These are phyloP conservation scores for Hortaea sp. DNA, from an alignment of 2,329 filamentous ascomycete species.

Conservation along the genomic window DNA sequence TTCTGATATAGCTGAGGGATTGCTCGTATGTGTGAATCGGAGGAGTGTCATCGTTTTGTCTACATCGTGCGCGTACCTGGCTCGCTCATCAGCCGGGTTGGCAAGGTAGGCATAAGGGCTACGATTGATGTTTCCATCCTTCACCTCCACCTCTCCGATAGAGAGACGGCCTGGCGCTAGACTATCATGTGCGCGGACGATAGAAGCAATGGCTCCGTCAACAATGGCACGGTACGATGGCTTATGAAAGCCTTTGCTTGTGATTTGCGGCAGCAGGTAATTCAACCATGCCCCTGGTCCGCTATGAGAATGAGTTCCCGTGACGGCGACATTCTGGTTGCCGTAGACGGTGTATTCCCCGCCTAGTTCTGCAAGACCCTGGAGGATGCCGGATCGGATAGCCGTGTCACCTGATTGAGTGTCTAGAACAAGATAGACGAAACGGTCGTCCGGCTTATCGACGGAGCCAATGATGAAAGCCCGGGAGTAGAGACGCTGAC, in stretches of 20 bases:
- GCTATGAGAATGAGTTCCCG: constrained; percentile 86
- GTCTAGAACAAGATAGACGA: constrained; percentile 82
- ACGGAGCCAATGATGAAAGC: constrained; percentile 76
- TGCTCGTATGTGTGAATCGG: constrained; percentile 55
- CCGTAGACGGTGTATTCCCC: constrained; percentile 64
- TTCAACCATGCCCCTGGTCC: constrained; percentile 91
- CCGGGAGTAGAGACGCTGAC: constrained; percentile 79
- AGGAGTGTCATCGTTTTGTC: constrained; percentile 76
- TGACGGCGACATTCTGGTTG: constrained; percentile 75
- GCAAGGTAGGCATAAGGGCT: constrained; percentile 80
- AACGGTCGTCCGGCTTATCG: constrained; percentile 55
- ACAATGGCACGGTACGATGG: constrained; percentile 87
- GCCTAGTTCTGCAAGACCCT: constrained; percentile 60
- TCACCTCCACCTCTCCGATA: constrained; percentile 58
- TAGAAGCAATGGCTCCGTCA: constrained; percentile 71
- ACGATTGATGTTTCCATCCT: constrained; percentile 76
- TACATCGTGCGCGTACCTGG: constrained; percentile 53
- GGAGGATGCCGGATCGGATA: constrained; percentile 73
- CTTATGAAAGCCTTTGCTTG: constrained; percentile 72
- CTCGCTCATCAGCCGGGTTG: constrained; percentile 69
- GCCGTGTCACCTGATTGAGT: constrained; percentile 83
- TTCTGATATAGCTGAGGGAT: constrained; percentile 44
- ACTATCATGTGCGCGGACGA: constrained; percentile 67
- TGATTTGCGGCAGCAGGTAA: constrained; percentile 85
- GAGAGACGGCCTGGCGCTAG: constrained; percentile 61